Evolutionary conservation across 2,329 filamentous ascomycete genomes (phyloP).

Genomic region (Colletotrichum somersetense): DNA sequence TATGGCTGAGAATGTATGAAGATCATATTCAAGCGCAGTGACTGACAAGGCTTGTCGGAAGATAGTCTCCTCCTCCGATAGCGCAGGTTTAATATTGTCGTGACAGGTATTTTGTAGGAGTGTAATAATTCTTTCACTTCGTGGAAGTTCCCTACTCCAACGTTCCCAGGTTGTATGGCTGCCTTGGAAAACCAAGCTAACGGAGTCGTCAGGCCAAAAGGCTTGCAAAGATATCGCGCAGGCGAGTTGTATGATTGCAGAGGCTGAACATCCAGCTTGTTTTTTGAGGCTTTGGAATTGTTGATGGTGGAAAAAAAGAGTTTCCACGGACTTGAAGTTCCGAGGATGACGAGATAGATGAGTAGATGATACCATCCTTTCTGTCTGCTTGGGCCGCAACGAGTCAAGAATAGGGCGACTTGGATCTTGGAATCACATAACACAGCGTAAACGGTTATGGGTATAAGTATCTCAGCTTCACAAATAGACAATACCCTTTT

Average conservation of each 20-base stretch:
- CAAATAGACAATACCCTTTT: too few relatives aligned
- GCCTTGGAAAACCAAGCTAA: slow-evolving; percentile 2
- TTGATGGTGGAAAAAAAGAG: slow-evolving; percentile 1
- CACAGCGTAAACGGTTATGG: not conserved
- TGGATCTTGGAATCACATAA: too few relatives aligned
- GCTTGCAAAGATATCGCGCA: slow-evolving; percentile 14
- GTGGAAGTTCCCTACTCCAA: not conserved
- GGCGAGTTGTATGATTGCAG: slow-evolving; percentile 23
- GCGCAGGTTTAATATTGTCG: not conserved
- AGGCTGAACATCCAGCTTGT: slow-evolving; percentile 22
- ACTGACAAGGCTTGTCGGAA: slow-evolving; percentile 12
- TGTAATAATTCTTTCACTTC: not conserved
- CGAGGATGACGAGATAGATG: too few relatives aligned
- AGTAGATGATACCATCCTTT: not conserved
- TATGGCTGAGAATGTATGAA: not conserved
- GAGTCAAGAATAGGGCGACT: not conserved
- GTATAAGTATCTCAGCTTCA: not conserved
- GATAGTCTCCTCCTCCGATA: not conserved
- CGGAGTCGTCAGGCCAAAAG: not conserved
- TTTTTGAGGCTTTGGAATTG: slow-evolving; percentile 3
- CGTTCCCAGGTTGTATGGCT: not conserved
- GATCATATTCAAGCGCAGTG: not conserved
- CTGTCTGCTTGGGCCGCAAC: not conserved
- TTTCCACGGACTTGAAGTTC: slow-evolving; percentile 11
- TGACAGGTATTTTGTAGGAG: not conserved